Percentiles rank a stretch among this genome's conserved stretches.
Conservation (phyloP, 495 filamentous ascomycete species). For the Aspergillus nidulans region DNA sequence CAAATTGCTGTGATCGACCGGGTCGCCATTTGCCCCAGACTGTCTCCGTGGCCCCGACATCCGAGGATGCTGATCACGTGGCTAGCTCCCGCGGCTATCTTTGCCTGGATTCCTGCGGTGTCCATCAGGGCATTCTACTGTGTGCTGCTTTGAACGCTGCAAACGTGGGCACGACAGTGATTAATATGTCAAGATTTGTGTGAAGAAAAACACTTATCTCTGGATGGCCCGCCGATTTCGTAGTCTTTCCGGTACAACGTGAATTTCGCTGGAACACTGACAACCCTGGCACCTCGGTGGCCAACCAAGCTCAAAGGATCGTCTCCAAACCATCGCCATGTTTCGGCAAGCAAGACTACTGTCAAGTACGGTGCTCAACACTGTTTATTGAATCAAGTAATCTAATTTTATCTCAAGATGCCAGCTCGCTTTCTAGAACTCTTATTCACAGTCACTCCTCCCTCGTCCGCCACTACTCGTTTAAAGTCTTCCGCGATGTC, state of each 20-base stretch:
- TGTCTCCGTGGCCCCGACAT: conserved; percentile 1
- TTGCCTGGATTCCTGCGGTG: neutral
- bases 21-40: conserved; percentile 2
- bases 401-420: conserved; percentile 13
- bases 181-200: neutral
- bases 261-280: neutral
- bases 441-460: conserved; percentile 23
- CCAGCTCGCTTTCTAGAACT: conserved; percentile 25
- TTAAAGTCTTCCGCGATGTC: conserved; percentile 73
- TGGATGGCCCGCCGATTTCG: neutral
- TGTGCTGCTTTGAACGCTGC: conserved; percentile 9
- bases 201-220: neutral
- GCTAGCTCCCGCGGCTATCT: neutral
- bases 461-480: conserved; percentile 28
- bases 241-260: neutral
- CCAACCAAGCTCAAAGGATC: conserved; percentile 5
- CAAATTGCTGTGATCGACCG: conserved; percentile 6
- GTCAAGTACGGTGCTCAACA: conserved; percentile 21
- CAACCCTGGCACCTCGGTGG: neutral
- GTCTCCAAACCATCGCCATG: conserved; percentile 4
- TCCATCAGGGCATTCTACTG: neutral
- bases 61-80: conserved; percentile 5
- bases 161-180: conserved; percentile 1
- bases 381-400: neutral
- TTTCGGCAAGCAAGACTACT: conserved; percentile 19